Evolutionary conservation across 345 rosid species (phyloP).

Genomic region (Eucalyptus polyanthemos): DNA sequence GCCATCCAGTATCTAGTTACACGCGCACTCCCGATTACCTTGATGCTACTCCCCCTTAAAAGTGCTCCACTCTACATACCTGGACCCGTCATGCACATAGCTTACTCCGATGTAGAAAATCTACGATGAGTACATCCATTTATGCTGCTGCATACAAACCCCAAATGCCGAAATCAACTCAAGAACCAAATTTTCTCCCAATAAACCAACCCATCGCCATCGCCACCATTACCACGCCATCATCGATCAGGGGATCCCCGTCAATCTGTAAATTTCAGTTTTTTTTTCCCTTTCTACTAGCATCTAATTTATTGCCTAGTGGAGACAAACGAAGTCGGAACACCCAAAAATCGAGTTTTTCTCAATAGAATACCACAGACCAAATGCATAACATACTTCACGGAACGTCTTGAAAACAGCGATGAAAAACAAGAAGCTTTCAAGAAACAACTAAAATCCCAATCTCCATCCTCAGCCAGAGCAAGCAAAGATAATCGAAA

Average conservation of each 20-base stretch:
- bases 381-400: neutral
- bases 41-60: neutral
- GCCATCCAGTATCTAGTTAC: neutral
- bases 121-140: neutral
- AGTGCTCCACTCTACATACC: neutral
- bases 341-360: neutral
- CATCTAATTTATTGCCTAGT: neutral
- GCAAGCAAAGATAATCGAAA: neutral
- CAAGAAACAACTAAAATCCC: neutral
- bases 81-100: neutral
- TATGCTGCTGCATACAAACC: neutral
- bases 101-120: neutral
- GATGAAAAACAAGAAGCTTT: neutral
- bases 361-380: neutral
- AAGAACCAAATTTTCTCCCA: neutral
- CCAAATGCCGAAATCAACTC: neutral
- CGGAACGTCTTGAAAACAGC: neutral
- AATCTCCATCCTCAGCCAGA: neutral
- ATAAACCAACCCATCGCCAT: neutral
- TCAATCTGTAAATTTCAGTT: neutral
- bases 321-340: neutral
- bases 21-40: neutral
- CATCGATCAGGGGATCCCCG: neutral
- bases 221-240: neutral
- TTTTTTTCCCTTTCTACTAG: neutral